Conservation (phyloP, 169 alveolate species). For the Theileria annulata region DNA sequence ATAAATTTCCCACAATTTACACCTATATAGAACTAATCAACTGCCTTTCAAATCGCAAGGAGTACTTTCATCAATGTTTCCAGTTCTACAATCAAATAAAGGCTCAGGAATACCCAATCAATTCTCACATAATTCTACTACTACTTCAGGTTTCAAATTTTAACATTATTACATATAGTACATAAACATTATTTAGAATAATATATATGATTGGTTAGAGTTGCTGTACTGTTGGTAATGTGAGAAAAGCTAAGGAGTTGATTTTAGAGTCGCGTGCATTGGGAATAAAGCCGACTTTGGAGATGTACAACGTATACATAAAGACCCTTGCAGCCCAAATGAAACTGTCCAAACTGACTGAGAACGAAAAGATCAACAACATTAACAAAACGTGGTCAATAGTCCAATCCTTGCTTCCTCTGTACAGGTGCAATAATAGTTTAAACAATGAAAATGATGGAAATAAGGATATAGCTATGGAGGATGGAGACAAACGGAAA, state of each 20-base stretch:
- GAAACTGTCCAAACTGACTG: slow-evolving; percentile 22
- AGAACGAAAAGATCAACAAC: slow-evolving; percentile 52
- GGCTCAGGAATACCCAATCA: slow-evolving; percentile 74
- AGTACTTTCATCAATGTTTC: slow-evolving; percentile 72
- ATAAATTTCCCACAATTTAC: slow-evolving; percentile 73
- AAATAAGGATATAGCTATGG: background rate
- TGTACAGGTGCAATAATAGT: background rate
- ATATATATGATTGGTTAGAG: slow-evolving; percentile 43
- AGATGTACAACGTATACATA: slow-evolving; percentile 52
- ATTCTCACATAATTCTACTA: slow-evolving; percentile 40
- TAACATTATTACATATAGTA: background rate
- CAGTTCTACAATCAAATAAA: slow-evolving; percentile 74
- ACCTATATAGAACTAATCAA: slow-evolving; percentile 79
- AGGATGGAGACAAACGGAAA: background rate
- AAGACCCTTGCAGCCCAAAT: slow-evolving; percentile 68
- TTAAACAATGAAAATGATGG: background rate
- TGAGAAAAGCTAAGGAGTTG: slow-evolving; percentile 69
- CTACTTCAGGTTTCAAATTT: slow-evolving; percentile 25
- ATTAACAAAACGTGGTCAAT: slow-evolving; percentile 76
- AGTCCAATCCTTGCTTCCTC: slow-evolving; percentile 58
- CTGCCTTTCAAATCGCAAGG: slow-evolving; percentile 66
- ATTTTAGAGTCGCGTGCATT: slow-evolving; percentile 49
- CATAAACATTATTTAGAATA: background rate
- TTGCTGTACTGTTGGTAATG: slow-evolving; percentile 69
- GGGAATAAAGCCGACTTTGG: slow-evolving; percentile 51